These are phyloP conservation scores for Auxenochlorella protothecoides DNA, from an alignment of 139 green algal species.

Conservation along the genomic window DNA sequence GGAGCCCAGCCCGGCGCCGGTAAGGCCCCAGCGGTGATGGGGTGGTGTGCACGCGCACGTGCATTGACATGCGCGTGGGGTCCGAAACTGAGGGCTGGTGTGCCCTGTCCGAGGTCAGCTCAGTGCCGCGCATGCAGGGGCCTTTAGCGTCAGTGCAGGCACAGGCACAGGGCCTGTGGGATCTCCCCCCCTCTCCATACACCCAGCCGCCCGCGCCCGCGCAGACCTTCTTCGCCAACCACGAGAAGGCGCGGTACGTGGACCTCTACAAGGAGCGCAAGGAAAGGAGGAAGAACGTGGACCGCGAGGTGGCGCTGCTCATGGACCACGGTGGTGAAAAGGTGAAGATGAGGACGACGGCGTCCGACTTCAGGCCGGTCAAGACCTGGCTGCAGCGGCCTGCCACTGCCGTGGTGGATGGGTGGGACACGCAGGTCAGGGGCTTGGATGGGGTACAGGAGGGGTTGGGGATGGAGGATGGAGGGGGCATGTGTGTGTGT, in stretches of 20 bases:
- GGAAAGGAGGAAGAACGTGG: slow-evolving; percentile 15
- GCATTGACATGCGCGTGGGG: too few species aligned
- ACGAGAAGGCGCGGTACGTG: slow-evolving; percentile 37
- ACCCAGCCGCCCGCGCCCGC: too few species aligned
- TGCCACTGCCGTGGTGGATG: slow-evolving; percentile 38
- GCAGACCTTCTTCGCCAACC: slow-evolving; percentile 42
- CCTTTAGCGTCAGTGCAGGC: too few species aligned
- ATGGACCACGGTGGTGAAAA: slow-evolving; percentile 25
- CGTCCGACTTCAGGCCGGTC: slow-evolving; percentile 31
- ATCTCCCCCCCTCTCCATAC: too few species aligned
- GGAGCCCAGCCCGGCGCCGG: slow-evolving; percentile 4
- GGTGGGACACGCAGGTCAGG: slow-evolving; percentile 28
- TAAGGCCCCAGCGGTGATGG: background rate
- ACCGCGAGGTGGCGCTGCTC: slow-evolving; percentile 26
- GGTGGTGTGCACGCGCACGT: too few species aligned
- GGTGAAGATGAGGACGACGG: slow-evolving; percentile 22
- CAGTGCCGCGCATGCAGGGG: too few species aligned
- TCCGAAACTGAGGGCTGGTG: too few species aligned
- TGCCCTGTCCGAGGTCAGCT: too few species aligned
- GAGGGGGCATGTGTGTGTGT: background rate
- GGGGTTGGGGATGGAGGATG: background rate
- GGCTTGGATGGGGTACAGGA: background rate
- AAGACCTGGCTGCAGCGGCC: slow-evolving; percentile 29
- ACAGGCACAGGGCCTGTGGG: too few species aligned
- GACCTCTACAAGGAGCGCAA: slow-evolving; percentile 45